Evolutionary conservation across 2,329 filamentous ascomycete species (phyloP), one percentile per base, ranked within the genome.

Genomic region (Erysiphe neolycopersici): DNA sequence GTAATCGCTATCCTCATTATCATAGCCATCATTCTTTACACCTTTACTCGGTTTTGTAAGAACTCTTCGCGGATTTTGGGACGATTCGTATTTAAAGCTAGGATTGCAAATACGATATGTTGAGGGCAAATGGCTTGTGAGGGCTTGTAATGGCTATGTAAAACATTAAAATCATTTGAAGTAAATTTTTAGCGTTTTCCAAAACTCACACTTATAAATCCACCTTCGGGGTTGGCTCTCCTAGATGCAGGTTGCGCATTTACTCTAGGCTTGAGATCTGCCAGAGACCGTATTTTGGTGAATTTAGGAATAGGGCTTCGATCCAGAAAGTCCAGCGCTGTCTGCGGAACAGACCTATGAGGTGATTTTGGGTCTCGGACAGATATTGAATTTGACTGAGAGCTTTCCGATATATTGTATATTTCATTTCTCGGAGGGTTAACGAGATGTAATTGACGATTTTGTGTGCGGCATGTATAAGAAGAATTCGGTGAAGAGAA

Each of bases 51-150:
- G 89, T 61, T 98, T 98, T 14, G 89, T 98, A 51, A 98, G 68
- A 42, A 98, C 89, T 59, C 89, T 73, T 48, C 89, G 79, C 35
- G 89, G 89, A 57, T 98, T 98, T 51, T 89, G 74, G 44, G 89
- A 94, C 14, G 89, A 94, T 59, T 98, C 89, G 62, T 98, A 98
- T 64, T 98, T 94, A 68, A 98, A 98, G 54, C 72, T 76, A 3
- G 85, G 85, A 58, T 98, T 98, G 66, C 89, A 98, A 59, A 98
- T 95, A 53, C 89, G 79, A 64, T 98, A 98, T 1, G 89, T 95
- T 5, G 85, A 79, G 14, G 89, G 87, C 17, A 98, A 67, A 54
- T 95, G 85, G 36, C 80, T 79, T 1, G 89, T 98, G 47, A 98
- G 68, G 41, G 89, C 87, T 77, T 95, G 87, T 42, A 98, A 69